A percentile compares a stretch with the other conserved stretches of the same genome.
These are phyloP conservation scores for Cornus suecica DNA, from an alignment of 148 eudicot genomes.

Conservation along the genomic window DNA sequence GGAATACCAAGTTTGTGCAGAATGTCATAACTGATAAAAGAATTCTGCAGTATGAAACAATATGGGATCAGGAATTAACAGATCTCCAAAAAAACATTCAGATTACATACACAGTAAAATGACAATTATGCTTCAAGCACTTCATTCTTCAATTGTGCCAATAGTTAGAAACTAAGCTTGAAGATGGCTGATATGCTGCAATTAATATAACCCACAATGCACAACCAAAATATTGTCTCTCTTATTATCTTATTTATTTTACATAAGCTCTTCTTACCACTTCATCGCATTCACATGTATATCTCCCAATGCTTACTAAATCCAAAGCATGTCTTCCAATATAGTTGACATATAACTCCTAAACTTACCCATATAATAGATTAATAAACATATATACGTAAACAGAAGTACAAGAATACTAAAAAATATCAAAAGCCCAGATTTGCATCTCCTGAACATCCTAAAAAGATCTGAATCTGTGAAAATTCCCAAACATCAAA, in stretches of 20 bases:
- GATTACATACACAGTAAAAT: not conserved
- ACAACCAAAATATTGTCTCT: not conserved
- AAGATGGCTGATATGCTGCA: not conserved
- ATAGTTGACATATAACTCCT: no score
- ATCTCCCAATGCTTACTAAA: no score
- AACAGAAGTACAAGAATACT: no score
- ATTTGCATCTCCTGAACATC: no score
- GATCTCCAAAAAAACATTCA: constrained; percentile 4
- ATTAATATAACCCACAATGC: not conserved
- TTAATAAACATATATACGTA: no score
- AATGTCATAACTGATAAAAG: constrained; percentile 75
- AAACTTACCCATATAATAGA: no score
- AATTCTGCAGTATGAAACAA: constrained; percentile 60
- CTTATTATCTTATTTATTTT: not conserved
- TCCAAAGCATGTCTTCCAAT: no score
- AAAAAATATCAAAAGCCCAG: no score
- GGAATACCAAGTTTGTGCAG: constrained; percentile 90
- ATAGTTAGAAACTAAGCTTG: not conserved
- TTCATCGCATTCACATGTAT: no score
- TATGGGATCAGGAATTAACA: not conserved
- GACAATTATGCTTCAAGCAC: not conserved
- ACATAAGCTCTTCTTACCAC: no score
- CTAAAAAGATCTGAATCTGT: no score
- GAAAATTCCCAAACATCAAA: no score
- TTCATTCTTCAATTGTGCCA: not conserved